Evolutionary conservation across 495 filamentous ascomycete genomes (phyloP), one percentile per base, ranked within the genome.

Genomic region (Aspergillus incahuasiensis): DNA sequence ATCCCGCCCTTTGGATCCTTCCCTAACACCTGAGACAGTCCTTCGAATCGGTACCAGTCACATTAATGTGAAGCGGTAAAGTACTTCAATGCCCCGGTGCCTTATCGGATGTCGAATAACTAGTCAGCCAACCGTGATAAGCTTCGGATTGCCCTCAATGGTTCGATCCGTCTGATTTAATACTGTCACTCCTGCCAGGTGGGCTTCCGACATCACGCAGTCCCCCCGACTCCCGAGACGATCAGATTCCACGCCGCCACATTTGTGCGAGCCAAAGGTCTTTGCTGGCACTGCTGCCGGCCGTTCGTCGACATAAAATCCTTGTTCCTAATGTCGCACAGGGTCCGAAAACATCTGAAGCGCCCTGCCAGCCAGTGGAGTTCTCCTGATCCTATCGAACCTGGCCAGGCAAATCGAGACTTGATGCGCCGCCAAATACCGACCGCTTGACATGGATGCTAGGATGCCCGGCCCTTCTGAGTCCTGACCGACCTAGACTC

Each of bases 1-100:
- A 42, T 56, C 54, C 44, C 54, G 24, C 39, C 50, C 32, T 35
- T 35, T 12, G 4, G 12, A 35, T 30, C 21, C 48, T 40, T 35
- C 25, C 13, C 22, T 24, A 35, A 35, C 8, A 11, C 32, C 12
- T 35, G 32, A 35, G 32, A 35, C 32, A 5, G 32, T 11, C 13
- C 32, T 35, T 35, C 12, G 32, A 42, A 3, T 54, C 18, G 24
- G 6, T 25, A 46, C 22, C 43, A 42, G 40, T 42, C 40, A 42
- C 7, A 42, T 42, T 42, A 6, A 19, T 42, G 40, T 42, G 15
- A 42, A 2, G 19, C 6, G 19, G 40, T 35, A 2, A 11, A 35
- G 16, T 47, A 21, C 18, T n/a, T n/a, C 13, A 40, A 20, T 25
- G 55, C 12, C 8, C 32, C 12, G 32, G 32, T 35, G 32, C 32